Base-by-base conservation (phyloP, 768 basidiomycete genomes). In the Serendipita sp. region DNA sequence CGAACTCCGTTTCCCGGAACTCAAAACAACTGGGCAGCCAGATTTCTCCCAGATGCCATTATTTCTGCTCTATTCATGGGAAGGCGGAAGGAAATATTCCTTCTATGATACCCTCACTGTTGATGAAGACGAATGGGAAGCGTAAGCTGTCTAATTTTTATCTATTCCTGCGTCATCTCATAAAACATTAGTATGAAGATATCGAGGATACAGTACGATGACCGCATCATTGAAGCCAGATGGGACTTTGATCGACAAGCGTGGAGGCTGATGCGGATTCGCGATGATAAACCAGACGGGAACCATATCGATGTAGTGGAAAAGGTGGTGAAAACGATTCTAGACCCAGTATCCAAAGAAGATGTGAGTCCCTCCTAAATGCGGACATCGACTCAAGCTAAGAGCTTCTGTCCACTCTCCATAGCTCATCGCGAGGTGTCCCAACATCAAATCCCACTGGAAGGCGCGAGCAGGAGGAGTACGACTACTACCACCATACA, bases 181-280 rank as follows among this genome's bases (percentile, higher is more conserved):
- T 23, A 60, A 5, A 10, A n/a, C 48, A 10, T 16, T 71, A 98
- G 95, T 69, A 79, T 95, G 79, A 98, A 97, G 71, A 74, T 76
- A 3, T 81, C 83, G 1, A 84, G 86, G 4, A 88, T 94, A 71
- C 95, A 98, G 73, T 77, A 86, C 67, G 95, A 99, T 70, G 94
- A 98, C 73, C 83, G 95, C 10, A 82, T 98, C 44, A 86, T 98
- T 18, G 96, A 99, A 73, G 93, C 95, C 16, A 84, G 85, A 68
- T 98, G 96, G 95, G 88, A 95, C 69, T 69, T 76, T 30, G 79
- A 79, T 35, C 77, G 78, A 52, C 70, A 73, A 11, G 74, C 73
- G 18, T 98, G 94, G 93, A 84, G 83, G 65, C 85, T 92, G 82
- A 85, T 98, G 84, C 83, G 96, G 52, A 94, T 95, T 72, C 76